Conservation (phyloP, 2,329 filamentous ascomycete genomes). For the Colletotrichum trifolii region DNA sequence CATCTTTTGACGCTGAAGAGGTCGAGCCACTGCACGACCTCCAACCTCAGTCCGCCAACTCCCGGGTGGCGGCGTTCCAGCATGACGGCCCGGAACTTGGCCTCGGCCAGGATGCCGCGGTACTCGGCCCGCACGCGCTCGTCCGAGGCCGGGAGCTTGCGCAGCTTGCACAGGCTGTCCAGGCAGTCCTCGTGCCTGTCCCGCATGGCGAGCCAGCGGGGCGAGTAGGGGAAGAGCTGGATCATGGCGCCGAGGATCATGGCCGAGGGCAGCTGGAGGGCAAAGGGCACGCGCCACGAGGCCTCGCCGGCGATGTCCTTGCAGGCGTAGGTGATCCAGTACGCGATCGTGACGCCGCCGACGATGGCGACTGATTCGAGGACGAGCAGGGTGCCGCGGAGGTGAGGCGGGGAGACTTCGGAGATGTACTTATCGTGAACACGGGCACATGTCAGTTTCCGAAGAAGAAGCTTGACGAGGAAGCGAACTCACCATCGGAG, state of each 20-base stretch:
- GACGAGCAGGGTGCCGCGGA: conserved; percentile 49
- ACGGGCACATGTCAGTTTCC: too few relatives aligned
- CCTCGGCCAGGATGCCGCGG: conserved; percentile 60
- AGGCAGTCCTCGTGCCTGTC: conserved; percentile 51
- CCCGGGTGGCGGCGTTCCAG: conserved; percentile 38
- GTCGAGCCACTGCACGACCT: conserved; percentile 57
- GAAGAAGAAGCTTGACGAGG: too few relatives aligned
- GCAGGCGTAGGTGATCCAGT: conserved; percentile 65
- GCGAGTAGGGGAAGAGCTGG: not conserved
- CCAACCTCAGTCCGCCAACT: conserved; percentile 50
- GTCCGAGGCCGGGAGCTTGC: conserved; percentile 54
- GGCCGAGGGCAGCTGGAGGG: not conserved
- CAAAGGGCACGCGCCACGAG: conserved; percentile 7
- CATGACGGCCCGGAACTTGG: conserved; percentile 49
- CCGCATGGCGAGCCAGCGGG: not conserved
- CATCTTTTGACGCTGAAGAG: conserved; percentile 57
- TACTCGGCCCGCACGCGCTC: conserved; percentile 57
- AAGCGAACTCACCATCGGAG: not conserved
- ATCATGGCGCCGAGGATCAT: not conserved
- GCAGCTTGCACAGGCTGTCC: conserved; percentile 48
- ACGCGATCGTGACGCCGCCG: conserved; percentile 62
- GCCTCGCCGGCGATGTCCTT: conserved; percentile 52
- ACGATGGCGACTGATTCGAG: conserved; percentile 63
- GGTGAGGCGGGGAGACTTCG: not conserved
- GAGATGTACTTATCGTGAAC: not conserved